A percentile compares a stretch with the other conserved stretches of the same genome.
Conservation (phyloP, 768 basidiomycete genomes). For the Termitomyces sp. region DNA sequence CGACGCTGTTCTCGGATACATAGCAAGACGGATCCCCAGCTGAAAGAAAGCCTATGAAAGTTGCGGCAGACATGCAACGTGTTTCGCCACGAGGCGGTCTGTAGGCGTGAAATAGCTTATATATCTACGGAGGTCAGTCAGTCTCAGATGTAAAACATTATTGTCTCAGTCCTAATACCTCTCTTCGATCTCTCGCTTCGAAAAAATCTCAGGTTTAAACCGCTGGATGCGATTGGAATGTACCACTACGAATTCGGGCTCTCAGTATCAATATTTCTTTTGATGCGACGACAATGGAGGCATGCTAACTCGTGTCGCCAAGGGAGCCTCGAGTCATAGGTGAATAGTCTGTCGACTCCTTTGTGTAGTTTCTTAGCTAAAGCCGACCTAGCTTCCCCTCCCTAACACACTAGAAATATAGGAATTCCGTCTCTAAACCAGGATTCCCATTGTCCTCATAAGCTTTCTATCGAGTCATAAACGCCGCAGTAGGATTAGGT, state of each 20-base stretch:
- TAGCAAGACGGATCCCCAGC: too few relatives aligned
- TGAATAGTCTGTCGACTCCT: neutral
- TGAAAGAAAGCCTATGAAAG: neutral
- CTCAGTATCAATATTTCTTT: neutral
- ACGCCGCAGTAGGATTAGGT: neutral
- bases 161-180: neutral
- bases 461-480: neutral
- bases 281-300: neutral
- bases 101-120: constrained; percentile 4
- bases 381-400: neutral
- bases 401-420: neutral
- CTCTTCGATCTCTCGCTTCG: neutral
- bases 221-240: neutral
- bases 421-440: neutral
- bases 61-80: neutral
- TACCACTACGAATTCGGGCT: neutral
- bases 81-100: neutral
- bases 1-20: neutral
- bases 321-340: neutral
- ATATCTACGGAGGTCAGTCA: constrained; percentile 1
- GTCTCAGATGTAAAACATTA: neutral
- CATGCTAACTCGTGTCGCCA: neutral
- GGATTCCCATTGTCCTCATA: neutral
- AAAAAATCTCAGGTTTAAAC: neutral
- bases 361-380: neutral